These are phyloP conservation scores for Amanita muscaria DNA, from an alignment of 768 basidiomycete species.

Conservation along the genomic window DNA sequence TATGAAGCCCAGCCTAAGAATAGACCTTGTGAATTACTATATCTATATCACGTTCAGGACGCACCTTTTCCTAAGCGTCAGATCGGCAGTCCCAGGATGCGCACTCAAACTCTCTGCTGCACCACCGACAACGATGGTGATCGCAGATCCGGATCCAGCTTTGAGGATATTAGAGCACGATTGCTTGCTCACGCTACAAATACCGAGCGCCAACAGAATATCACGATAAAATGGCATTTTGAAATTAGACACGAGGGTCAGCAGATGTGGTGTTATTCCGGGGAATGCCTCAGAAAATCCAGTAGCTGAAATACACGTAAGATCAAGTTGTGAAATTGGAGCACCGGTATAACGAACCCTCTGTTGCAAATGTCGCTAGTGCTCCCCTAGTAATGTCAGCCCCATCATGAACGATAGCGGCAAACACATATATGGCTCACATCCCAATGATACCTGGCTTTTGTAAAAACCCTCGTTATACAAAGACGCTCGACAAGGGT, in stretches of 20 bases:
- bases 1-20: slow-evolving; percentile 78
- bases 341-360: slow-evolving; percentile 40
- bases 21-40: neutral
- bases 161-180: slow-evolving; percentile 86
- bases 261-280: slow-evolving; percentile 85
- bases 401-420: neutral
- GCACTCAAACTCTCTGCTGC: slow-evolving; percentile 93
- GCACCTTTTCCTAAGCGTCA: slow-evolving; percentile 68
- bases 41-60: slow-evolving; percentile 10
- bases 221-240: slow-evolving; percentile 90
- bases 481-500: neutral
- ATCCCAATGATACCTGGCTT: slow-evolving; percentile 89
- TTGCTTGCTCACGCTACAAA: slow-evolving; percentile 86
- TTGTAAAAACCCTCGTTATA: slow-evolving; percentile 9
- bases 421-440: slow-evolving; percentile 40
- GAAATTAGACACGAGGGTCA: slow-evolving; percentile 89
- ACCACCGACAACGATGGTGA: slow-evolving; percentile 94
- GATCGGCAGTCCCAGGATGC: slow-evolving; percentile 92
- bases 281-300: slow-evolving; percentile 88
- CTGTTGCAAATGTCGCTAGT: slow-evolving; percentile 91
- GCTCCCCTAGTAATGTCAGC: slow-evolving; percentile 58
- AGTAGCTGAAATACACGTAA: slow-evolving; percentile 45
- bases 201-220: slow-evolving; percentile 74
- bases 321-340: slow-evolving; percentile 2
- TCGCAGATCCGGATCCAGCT: slow-evolving; percentile 53